phyloP scores from a whole-genome alignment of 768 basidiomycete genomes.

The Xerocomellus dryophilus region DNA sequence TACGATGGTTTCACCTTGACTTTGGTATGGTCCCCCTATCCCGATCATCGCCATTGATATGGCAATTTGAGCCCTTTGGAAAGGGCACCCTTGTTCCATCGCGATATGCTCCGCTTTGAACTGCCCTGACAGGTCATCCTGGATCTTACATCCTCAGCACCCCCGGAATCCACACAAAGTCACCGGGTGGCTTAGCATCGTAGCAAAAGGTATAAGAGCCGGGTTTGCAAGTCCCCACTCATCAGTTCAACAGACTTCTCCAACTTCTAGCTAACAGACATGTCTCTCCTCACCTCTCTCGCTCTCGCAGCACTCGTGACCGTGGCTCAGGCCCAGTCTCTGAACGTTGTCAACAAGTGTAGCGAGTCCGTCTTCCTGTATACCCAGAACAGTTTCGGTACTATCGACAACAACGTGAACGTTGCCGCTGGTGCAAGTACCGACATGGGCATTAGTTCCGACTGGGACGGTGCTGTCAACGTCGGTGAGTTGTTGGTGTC shows the following conservation, averaged over 20 bases:
- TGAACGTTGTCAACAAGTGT: constrained; percentile 30
- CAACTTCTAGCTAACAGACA: constrained; percentile 7
- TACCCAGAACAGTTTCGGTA: constrained; percentile 30
- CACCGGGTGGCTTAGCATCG: background rate
- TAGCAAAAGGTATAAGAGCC: constrained; percentile 15
- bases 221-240: background rate
- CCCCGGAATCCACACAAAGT: background rate
- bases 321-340: constrained; percentile 26
- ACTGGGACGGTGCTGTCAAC: constrained; percentile 33
- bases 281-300: constrained; percentile 21
- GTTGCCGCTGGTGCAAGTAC: constrained; percentile 21
- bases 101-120: background rate
- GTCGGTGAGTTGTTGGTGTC: constrained; percentile 18
- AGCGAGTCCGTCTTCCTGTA: constrained; percentile 27
- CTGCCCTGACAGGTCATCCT: background rate
- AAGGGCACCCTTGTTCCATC: background rate
- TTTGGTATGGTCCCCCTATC: background rate
- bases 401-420: constrained; percentile 26
- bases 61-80: background rate
- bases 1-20: background rate
- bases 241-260: background rate
- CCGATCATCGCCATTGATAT: background rate
- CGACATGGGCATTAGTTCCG: constrained; percentile 30
- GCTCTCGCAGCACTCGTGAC: constrained; percentile 19
- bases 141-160: background rate